Conservation (phyloP, 305 asterid species). For the Salvia sclarea region DNA sequence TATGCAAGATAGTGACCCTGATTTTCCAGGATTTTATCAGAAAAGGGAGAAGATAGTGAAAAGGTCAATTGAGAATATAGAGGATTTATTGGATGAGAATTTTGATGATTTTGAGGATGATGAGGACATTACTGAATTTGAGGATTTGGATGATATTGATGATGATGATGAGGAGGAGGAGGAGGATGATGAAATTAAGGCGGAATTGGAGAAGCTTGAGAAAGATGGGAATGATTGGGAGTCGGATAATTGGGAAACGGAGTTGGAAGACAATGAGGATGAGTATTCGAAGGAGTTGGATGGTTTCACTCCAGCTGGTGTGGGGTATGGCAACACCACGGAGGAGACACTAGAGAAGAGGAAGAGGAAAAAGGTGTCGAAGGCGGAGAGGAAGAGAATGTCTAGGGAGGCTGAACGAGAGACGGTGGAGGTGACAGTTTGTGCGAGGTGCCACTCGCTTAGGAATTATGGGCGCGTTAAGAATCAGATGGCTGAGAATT, state of each 20-base stretch:
- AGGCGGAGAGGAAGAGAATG: conserved; percentile 71
- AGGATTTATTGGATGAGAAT: conserved; percentile 47
- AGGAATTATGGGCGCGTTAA: conserved; percentile 88
- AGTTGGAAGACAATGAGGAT: conserved; percentile 52
- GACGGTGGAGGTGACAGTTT: conserved; percentile 74
- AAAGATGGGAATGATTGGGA: conserved; percentile 54
- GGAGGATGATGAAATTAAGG: conserved; percentile 46
- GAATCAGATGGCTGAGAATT: conserved; percentile 71
- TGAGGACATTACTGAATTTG: conserved; percentile 43
- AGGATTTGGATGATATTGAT: conserved; percentile 39
- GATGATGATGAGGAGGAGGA: conserved; percentile 43
- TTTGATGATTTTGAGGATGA: conserved; percentile 45
- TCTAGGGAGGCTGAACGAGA: conserved; percentile 61
- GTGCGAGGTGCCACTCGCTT: conserved; percentile 87
- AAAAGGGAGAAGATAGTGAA: conserved; percentile 43
- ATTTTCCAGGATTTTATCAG: conserved; percentile 75
- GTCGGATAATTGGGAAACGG: conserved; percentile 60
- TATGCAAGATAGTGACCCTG: conserved; percentile 85
- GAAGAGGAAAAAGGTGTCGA: conserved; percentile 60
- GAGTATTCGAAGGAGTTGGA: conserved; percentile 61
- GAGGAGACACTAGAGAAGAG: conserved; percentile 64
- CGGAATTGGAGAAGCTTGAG: conserved; percentile 39
- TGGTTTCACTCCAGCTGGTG: conserved; percentile 81
- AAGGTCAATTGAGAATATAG: conserved; percentile 38
- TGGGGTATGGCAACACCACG: conserved; percentile 85